Conservation (phyloP, 108 stramenopile genomes). For the Cyclotella choctawhatcheeana region DNA sequence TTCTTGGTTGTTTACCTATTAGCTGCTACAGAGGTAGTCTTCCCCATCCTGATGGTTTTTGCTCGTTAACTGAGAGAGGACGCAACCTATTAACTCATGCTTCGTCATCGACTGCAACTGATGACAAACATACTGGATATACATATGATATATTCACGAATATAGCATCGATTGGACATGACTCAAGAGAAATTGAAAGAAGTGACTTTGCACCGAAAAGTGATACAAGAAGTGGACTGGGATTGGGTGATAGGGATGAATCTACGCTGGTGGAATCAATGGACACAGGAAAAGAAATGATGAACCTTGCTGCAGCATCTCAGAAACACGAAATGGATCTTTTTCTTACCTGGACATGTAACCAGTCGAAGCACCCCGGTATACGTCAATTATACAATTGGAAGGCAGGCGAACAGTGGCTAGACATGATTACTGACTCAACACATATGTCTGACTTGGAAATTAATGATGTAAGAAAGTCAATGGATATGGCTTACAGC, state of each 20-base stretch:
- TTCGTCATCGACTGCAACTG: slow-evolving; percentile 3
- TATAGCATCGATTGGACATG: background rate
- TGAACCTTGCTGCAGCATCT: slow-evolving; percentile 5
- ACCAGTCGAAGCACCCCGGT: slow-evolving; percentile 4
- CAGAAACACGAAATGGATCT: background rate
- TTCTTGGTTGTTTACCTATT: slow-evolving; percentile 3
- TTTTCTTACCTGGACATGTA: slow-evolving; percentile 3
- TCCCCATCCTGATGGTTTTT: background rate
- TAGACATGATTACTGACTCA: background rate
- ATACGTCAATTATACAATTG: background rate
- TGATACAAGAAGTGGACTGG: background rate
- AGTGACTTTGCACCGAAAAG: background rate
- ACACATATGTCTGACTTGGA: background rate
- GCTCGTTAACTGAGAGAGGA: background rate
- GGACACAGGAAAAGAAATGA: background rate
- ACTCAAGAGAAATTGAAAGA: background rate
- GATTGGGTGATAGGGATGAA: background rate
- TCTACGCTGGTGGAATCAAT: background rate
- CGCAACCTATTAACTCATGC: slow-evolving; percentile 3
- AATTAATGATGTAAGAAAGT: background rate
- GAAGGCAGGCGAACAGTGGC: background rate
- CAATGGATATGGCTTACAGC: slow-evolving; percentile 25
- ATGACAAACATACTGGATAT: background rate
- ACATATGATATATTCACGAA: background rate
- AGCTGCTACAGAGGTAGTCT: background rate